phyloP scores from a whole-genome alignment of 2,329 filamentous ascomycete genomes.

The Hypoxylon sp. region DNA sequence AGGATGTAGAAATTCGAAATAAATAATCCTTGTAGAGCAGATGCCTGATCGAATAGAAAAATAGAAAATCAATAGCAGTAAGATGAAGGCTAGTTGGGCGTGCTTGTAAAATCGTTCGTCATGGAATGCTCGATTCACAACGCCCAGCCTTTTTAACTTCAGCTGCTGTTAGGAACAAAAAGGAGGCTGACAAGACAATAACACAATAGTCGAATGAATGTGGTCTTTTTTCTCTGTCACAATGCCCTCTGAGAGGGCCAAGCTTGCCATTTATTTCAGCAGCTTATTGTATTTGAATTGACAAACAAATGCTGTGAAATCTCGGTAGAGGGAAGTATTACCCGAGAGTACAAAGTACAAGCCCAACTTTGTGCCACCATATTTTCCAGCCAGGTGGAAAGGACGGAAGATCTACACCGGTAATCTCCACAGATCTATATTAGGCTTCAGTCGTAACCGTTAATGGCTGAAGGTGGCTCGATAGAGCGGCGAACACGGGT shows the following conservation, averaged over 20 bases:
- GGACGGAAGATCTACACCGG: slow-evolving; percentile 7
- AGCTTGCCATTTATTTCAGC: slow-evolving; percentile 8
- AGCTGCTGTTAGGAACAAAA: slow-evolving; percentile 15
- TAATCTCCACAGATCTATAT: slow-evolving; percentile 11
- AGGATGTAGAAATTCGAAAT: slow-evolving; percentile 11
- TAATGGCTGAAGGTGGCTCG: background rate
- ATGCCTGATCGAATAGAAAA: slow-evolving; percentile 4
- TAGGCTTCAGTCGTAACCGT: background rate
- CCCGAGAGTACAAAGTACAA: slow-evolving; percentile 15
- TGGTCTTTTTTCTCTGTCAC: slow-evolving; percentile 21
- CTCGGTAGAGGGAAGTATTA: slow-evolving; percentile 10
- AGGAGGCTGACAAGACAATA: slow-evolving; percentile 19
- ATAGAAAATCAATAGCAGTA: slow-evolving; percentile 8
- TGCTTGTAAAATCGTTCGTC: slow-evolving; percentile 6
- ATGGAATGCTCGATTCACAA: slow-evolving; percentile 26
- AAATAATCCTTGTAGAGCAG: slow-evolving; percentile 3
- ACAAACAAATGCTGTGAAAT: slow-evolving; percentile 11
- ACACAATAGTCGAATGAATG: slow-evolving; percentile 21
- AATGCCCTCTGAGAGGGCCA: slow-evolving; percentile 8
- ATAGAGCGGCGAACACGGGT: background rate
- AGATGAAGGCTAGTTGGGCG: background rate
- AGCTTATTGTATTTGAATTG: background rate
- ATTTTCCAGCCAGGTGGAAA: background rate
- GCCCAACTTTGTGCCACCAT: slow-evolving; percentile 14
- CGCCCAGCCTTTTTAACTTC: slow-evolving; percentile 26